These are phyloP conservation scores for Tulasnella sp. DNA, from an alignment of 768 basidiomycete genomes.

Conservation along the genomic window DNA sequence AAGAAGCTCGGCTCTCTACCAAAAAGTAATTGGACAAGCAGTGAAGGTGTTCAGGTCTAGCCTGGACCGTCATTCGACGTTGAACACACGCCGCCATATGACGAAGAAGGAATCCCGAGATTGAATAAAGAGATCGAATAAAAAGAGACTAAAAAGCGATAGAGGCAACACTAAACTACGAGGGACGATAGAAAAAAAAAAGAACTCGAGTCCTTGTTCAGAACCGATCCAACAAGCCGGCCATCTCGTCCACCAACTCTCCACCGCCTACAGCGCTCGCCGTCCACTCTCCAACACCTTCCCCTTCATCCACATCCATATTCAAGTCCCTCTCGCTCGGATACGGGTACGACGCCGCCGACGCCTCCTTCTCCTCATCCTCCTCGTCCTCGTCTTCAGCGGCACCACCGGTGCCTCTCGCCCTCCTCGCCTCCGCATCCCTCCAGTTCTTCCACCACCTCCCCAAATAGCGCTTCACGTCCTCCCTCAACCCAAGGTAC, in stretches of 20 bases:
- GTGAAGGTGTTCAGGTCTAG: not conserved
- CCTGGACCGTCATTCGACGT: too few relatives aligned
- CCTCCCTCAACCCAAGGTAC: constrained; percentile 64
- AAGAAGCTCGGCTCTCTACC: too few relatives aligned
- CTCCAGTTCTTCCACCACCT: constrained; percentile 12
- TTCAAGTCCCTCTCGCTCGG: not conserved
- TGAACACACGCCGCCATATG: too few relatives aligned
- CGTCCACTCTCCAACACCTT: not conserved
- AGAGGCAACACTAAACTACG: not conserved
- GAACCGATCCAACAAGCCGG: constrained; percentile 8
- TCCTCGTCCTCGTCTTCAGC: not conserved
- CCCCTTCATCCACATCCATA: constrained; percentile 7
- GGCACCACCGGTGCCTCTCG: not conserved
- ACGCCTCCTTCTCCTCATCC: not conserved
- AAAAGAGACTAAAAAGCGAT: not conserved
- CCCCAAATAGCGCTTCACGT: constrained; percentile 41
- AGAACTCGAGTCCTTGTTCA: not conserved
- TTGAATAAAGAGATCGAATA: not conserved
- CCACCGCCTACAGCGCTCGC: not conserved
- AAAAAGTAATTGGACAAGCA: too few relatives aligned
- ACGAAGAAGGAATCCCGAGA: too few relatives aligned
- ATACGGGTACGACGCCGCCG: not conserved
- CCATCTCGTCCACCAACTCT: constrained; percentile 10
- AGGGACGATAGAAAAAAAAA: not conserved
- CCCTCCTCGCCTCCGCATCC: not conserved